phyloP scores from a whole-genome alignment of 345 rosid genomes.

The Draba incana region DNA sequence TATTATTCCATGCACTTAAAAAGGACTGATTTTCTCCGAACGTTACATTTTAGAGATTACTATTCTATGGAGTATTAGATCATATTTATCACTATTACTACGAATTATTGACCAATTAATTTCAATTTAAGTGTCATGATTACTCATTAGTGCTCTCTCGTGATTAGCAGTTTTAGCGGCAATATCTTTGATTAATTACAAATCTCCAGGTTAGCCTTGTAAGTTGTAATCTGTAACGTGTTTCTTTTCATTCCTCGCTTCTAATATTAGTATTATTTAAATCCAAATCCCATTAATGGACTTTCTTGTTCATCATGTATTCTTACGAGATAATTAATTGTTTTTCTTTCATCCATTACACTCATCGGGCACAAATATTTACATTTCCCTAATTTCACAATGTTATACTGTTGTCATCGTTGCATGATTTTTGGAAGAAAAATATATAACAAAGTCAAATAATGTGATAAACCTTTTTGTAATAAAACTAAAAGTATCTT shows the following conservation, averaged over 20 bases:
- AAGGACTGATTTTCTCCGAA: conserved; percentile 28
- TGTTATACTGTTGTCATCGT: too few species aligned
- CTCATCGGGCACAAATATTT: too few species aligned
- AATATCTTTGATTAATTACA: conserved; percentile 24
- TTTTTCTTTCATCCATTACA: background rate
- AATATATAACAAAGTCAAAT: conserved; percentile 11
- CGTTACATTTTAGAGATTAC: conserved; percentile 20
- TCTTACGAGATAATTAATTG: background rate
- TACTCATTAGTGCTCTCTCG: conserved; percentile 38
- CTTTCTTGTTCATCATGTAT: background rate
- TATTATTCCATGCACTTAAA: conserved; percentile 2
- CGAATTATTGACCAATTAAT: conserved; percentile 34
- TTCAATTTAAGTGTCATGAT: conserved; percentile 29
- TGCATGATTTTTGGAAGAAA: too few species aligned
- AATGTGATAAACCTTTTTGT: conserved; percentile 14
- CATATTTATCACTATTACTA: conserved; percentile 4
- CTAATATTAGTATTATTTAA: conserved; percentile 3
- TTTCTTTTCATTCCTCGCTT: conserved; percentile 17
- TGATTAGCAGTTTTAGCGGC: conserved; percentile 35
- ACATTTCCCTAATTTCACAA: too few species aligned
- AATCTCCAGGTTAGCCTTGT: conserved; percentile 37
- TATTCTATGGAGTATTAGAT: background rate
- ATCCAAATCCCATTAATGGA: background rate
- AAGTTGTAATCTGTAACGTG: conserved; percentile 40
- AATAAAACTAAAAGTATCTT: background rate